Conservation (phyloP, 345 rosid species). For the Sisymbrium altissimum region DNA sequence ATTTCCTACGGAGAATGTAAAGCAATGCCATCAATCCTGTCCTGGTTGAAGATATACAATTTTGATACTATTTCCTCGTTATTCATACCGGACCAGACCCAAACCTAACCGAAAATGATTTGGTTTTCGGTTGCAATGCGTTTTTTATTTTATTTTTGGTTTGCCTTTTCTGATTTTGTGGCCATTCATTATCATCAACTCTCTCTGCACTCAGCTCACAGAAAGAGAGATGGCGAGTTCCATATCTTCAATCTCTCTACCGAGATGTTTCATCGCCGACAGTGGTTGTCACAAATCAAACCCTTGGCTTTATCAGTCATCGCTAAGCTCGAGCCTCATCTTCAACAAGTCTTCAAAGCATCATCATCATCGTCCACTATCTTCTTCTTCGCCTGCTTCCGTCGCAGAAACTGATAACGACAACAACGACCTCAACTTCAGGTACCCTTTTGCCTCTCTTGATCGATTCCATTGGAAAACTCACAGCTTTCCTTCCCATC, state of each 20-base stretch:
- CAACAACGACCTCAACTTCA: conserved; percentile 31
- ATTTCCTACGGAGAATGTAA: no score
- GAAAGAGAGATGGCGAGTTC: conserved; percentile 41
- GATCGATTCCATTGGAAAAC: not conserved
- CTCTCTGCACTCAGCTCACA: not conserved
- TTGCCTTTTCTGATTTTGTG: not conserved
- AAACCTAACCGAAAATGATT: not conserved
- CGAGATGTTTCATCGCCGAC: conserved; percentile 27
- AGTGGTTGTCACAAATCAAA: conserved; percentile 10
- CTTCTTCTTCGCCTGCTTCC: conserved; percentile 39
- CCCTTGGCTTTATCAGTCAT: not conserved
- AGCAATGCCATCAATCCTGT: no score
- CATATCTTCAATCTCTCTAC: conserved; percentile 38
- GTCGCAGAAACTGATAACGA: conserved; percentile 37
- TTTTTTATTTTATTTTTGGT: not conserved
- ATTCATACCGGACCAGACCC: not conserved
- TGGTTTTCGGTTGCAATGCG: not conserved
- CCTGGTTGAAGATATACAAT: no score
- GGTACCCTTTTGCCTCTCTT: conserved; percentile 37
- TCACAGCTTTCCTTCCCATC: not conserved
- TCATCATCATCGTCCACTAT: conserved; percentile 27
- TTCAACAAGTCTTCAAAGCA: conserved; percentile 34
- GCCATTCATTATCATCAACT: not conserved
- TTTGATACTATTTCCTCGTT: no score
- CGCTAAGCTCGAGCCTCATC: conserved; percentile 20